Conservation (phyloP, 805 yeast species). For the Suhomyces prunicola region DNA sequence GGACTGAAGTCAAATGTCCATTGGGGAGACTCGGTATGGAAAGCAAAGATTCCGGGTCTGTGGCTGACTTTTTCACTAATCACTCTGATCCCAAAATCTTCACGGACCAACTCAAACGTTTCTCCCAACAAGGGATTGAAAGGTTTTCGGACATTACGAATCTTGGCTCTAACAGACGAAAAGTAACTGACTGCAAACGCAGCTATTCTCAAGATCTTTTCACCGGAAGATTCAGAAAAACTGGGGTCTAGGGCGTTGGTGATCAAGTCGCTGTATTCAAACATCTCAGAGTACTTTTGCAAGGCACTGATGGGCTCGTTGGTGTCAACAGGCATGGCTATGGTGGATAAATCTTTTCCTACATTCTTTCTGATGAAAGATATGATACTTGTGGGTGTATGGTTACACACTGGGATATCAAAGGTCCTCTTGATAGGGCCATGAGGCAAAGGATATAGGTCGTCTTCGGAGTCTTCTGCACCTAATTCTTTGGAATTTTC, state of each 20-base stretch:
- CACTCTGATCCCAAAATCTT: constrained; percentile 71
- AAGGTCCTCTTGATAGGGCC: constrained; percentile 49
- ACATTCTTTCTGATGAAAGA: constrained; percentile 83
- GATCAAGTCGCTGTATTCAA: constrained; percentile 72
- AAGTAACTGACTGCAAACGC: constrained; percentile 77
- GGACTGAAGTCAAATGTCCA: constrained; percentile 73
- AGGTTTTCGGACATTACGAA: constrained; percentile 80
- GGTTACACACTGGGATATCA: constrained; percentile 55
- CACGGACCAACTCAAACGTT: constrained; percentile 85
- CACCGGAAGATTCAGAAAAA: constrained; percentile 47
- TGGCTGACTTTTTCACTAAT: constrained; percentile 86
- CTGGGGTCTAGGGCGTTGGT: constrained; percentile 53
- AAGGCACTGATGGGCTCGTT: constrained; percentile 88
- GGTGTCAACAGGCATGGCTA: constrained; percentile 91
- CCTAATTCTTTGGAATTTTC: neutral
- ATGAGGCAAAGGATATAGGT: constrained; percentile 66
- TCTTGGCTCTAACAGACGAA: constrained; percentile 69
- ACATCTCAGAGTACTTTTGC: constrained; percentile 73
- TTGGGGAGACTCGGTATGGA: constrained; percentile 63
- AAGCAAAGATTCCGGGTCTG: constrained; percentile 82
- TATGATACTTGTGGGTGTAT: constrained; percentile 79
- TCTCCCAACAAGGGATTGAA: constrained; percentile 94
- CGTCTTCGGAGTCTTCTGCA: constrained; percentile 22
- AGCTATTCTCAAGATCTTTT: constrained; percentile 65
- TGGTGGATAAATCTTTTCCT: constrained; percentile 81